A percentile compares a stretch with the other conserved stretches of the same genome.
Evolutionary conservation across 495 filamentous ascomycete genomes (phyloP).

Genomic region (Chaetomium fimeti): DNA sequence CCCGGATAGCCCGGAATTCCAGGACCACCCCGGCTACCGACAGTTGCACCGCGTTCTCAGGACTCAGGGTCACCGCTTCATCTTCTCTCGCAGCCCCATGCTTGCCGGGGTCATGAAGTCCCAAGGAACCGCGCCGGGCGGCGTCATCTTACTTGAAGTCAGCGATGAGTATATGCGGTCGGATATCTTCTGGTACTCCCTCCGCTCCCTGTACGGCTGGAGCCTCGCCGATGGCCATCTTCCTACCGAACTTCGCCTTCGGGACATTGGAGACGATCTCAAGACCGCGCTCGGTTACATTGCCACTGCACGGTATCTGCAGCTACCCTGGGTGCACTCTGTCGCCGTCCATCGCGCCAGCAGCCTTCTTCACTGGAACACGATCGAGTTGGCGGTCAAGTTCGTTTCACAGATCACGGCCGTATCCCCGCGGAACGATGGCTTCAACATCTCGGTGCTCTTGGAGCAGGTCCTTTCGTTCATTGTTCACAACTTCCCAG

Average conservation of each 20-base stretch:
- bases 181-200: slow-evolving; percentile 47
- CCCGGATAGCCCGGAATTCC: slow-evolving; percentile 38
- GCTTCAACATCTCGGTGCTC: slow-evolving; percentile 29
- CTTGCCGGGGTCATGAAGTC: slow-evolving; percentile 33
- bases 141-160: slow-evolving; percentile 43
- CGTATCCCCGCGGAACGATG: slow-evolving; percentile 27
- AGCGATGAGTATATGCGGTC: slow-evolving; percentile 51
- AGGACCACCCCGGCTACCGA: slow-evolving; percentile 47
- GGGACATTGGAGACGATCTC: slow-evolving; percentile 43
- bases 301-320: slow-evolving; percentile 51
- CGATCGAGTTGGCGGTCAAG: slow-evolving; percentile 50
- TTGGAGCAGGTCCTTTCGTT: slow-evolving; percentile 43
- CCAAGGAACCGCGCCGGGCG: slow-evolving; percentile 23
- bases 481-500: slow-evolving; percentile 48
- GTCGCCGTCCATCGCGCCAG: slow-evolving; percentile 49
- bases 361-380: slow-evolving; percentile 52
- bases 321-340: slow-evolving; percentile 43
- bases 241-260: slow-evolving; percentile 24
- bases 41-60: slow-evolving; percentile 38
- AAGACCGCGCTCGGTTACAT: slow-evolving; percentile 53
- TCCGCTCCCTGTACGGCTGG: slow-evolving; percentile 53
- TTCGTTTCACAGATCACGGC: slow-evolving; percentile 35
- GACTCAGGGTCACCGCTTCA: slow-evolving; percentile 51
- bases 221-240: slow-evolving; percentile 22
- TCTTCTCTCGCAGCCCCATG: slow-evolving; percentile 52